These are phyloP conservation scores for Parathielavia appendiculata DNA, from an alignment of 495 filamentous ascomycete species.

Conservation along the genomic window DNA sequence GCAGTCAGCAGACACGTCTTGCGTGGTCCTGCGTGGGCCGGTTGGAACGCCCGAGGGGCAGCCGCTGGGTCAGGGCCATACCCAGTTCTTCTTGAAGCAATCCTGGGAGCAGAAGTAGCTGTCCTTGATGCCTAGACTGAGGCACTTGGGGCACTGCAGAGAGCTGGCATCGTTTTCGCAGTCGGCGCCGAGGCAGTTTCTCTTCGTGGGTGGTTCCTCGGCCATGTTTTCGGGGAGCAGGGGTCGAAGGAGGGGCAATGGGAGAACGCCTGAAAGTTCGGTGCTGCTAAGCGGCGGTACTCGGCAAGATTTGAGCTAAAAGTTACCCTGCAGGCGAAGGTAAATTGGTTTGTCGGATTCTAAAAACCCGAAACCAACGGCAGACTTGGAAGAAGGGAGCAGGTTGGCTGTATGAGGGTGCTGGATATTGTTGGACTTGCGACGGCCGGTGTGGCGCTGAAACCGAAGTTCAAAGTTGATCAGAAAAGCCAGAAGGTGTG, in stretches of 20 bases:
- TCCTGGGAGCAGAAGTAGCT: constrained; percentile 98
- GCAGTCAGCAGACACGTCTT: constrained; percentile 9
- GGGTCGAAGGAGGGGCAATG: not conserved
- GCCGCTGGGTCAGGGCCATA: no score
- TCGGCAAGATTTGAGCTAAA: not conserved
- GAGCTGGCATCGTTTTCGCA: constrained; percentile 78
- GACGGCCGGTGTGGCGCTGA: no score
- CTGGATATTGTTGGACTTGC: no score
- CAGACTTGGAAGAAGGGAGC: no score
- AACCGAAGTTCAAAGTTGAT: no score
- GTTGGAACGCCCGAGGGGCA: not conserved
- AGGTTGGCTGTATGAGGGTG: no score
- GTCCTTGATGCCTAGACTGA: constrained; percentile 78
- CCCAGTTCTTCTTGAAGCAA: constrained; percentile 98
- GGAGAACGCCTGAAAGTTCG: not conserved
- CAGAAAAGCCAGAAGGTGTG: no score
- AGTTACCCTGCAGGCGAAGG: no score
- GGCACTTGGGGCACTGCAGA: constrained; percentile 89
- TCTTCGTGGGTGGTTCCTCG: constrained; percentile 46
- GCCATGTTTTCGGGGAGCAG: constrained; percentile 34
- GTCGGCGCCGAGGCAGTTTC: constrained; percentile 73
- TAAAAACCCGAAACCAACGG: no score
- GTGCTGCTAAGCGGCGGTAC: not conserved
- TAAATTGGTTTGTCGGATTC: no score
- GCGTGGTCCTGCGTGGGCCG: not conserved